A percentile compares a stretch with the other conserved stretches of the same genome.
Conservation (phyloP, 1,284 basidiomycete species). For the Boletus holoroseus region DNA sequence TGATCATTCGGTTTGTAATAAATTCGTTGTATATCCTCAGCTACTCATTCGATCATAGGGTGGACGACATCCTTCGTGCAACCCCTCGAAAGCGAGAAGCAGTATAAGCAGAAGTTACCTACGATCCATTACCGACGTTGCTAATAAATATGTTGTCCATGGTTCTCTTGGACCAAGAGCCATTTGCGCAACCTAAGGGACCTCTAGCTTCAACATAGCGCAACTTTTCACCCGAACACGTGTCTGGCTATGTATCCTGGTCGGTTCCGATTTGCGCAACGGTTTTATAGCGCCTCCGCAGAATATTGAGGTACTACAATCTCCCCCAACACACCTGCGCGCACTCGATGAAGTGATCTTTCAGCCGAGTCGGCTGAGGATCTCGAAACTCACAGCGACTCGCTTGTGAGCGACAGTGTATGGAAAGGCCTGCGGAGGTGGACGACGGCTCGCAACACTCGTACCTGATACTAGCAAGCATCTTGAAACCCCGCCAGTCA, state of each 20-base stretch:
- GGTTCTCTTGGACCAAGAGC: not conserved
- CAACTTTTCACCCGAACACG: not conserved
- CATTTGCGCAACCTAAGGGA: not conserved
- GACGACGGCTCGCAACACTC: no score
- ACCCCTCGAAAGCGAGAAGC: conserved; percentile 62
- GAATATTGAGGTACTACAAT: not conserved
- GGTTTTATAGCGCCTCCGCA: not conserved
- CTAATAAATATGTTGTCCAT: conserved; percentile 11
- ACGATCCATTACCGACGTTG: not conserved
- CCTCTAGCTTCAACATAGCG: no score
- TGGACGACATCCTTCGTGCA: conserved; percentile 65
- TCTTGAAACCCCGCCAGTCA: no score
- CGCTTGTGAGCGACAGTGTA: not conserved
- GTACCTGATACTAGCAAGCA: no score
- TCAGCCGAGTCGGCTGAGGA: not conserved
- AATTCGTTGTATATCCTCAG: not conserved
- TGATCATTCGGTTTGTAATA: conserved; percentile 84
- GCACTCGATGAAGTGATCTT: not conserved
- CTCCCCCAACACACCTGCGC: not conserved
- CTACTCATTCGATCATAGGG: conserved; percentile 36
- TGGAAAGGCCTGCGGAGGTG: not conserved
- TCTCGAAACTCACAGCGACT: not conserved
- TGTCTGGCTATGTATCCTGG: not conserved
- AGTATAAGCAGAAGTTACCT: conserved; percentile 35
- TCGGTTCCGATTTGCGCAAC: not conserved